These are phyloP conservation scores for Phytophthora pseudosyringae DNA, from an alignment of 352 stramenopile species.

Conservation along the genomic window DNA sequence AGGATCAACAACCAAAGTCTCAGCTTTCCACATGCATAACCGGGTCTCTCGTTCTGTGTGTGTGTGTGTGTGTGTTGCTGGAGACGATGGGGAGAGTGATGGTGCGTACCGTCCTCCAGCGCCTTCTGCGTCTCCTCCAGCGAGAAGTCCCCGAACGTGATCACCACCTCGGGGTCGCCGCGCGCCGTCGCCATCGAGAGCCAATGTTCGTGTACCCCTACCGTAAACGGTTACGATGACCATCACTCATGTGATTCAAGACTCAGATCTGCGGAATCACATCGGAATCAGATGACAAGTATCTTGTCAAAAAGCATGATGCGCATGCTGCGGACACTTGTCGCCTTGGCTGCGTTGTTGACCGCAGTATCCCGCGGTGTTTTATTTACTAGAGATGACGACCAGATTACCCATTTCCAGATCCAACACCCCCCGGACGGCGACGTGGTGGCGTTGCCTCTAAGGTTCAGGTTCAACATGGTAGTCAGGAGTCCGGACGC, in stretches of 20 bases:
- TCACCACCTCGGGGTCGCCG: constrained; percentile 33
- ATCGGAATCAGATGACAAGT: background rate
- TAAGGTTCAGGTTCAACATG: no score
- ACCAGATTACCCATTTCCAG: no score
- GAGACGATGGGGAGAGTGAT: background rate
- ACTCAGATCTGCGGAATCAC: background rate
- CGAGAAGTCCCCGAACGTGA: constrained; percentile 86
- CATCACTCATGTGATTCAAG: constrained; percentile 8
- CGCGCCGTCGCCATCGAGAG: constrained; percentile 12
- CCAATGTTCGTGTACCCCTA: constrained; percentile 13
- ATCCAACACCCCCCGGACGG: no score
- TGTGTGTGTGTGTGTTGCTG: background rate
- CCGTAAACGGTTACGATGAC: constrained; percentile 21
- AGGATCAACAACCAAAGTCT: background rate
- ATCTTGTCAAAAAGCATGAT: no score
- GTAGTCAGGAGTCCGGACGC: no score
- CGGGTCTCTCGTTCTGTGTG: constrained; percentile 2
- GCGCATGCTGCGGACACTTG: no score
- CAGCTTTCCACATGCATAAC: background rate
- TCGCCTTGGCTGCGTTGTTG: no score
- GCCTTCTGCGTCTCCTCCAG: constrained; percentile 63
- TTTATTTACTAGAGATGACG: no score
- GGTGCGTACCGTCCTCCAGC: constrained; percentile 49
- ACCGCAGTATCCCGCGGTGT: no score
- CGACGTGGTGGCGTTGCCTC: no score